Evolutionary conservation across 176 grass and related monocot genomes (phyloP).

Genomic region (Miscanthus lutarioriparius): DNA sequence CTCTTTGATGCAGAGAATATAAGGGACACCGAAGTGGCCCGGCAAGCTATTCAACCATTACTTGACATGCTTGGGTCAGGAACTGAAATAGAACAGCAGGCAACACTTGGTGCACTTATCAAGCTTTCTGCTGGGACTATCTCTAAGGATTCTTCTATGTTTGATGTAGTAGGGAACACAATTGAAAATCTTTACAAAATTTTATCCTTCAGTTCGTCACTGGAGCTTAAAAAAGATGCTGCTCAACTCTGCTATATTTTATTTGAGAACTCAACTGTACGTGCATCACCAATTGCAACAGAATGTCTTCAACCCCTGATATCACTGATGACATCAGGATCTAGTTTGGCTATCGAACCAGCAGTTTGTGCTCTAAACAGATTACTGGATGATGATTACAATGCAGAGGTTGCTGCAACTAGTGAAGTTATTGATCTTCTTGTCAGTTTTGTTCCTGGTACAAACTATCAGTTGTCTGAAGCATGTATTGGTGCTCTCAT

Average conservation of each 20-base stretch:
- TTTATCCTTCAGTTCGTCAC: slow-evolving; percentile 63
- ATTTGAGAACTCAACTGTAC: slow-evolving; percentile 77
- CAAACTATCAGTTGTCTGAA: slow-evolving; percentile 74
- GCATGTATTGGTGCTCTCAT: slow-evolving; percentile 81
- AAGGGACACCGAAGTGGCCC: slow-evolving; percentile 89
- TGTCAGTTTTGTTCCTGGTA: slow-evolving; percentile 77
- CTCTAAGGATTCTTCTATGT: slow-evolving; percentile 78
- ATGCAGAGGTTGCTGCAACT: slow-evolving; percentile 83
- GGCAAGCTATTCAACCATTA: slow-evolving; percentile 89
- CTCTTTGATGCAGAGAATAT: slow-evolving; percentile 90
- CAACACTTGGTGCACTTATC: slow-evolving; percentile 76
- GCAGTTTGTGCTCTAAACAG: slow-evolving; percentile 76
- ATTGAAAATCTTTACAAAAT: slow-evolving; percentile 92
- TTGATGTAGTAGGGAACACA: slow-evolving; percentile 78
- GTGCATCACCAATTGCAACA: slow-evolving; percentile 63
- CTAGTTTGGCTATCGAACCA: slow-evolving; percentile 63
- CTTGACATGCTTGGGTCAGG: slow-evolving; percentile 93
- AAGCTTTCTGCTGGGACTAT: slow-evolving; percentile 77
- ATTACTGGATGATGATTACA: slow-evolving; percentile 81
- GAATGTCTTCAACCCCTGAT: slow-evolving; percentile 85
- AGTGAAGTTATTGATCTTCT: slow-evolving; percentile 79
- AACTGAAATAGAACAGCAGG: slow-evolving; percentile 93
- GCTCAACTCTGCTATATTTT: slow-evolving; percentile 92
- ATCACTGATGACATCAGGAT: slow-evolving; percentile 72
- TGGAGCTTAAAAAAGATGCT: slow-evolving; percentile 92